A percentile compares a stretch with the other conserved stretches of the same genome.
Evolutionary conservation across 1,284 basidiomycete genomes (phyloP).

Genomic region (Austropuccinia psidii): DNA sequence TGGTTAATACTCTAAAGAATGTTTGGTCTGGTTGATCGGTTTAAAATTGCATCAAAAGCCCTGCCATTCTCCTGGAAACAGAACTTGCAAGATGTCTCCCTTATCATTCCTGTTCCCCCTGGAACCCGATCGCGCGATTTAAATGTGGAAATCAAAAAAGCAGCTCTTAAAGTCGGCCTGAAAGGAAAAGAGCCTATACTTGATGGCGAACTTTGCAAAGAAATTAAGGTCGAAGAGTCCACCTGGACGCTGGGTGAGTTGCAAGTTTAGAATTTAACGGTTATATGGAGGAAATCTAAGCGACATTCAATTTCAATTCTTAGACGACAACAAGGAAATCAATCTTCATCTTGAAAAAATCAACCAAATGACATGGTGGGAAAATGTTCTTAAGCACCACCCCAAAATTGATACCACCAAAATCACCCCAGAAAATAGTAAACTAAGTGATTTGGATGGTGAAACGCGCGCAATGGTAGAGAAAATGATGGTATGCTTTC

Average conservation of each 20-base stretch:
- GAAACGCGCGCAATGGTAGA: constrained; percentile 96
- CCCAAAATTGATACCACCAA: constrained; percentile 96
- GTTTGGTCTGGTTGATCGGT: neutral
- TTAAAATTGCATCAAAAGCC: neutral
- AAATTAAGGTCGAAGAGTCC: constrained; percentile 90
- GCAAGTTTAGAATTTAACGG: neutral
- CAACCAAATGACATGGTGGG: constrained; percentile 90
- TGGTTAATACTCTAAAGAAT: neutral
- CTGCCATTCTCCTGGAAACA: constrained; percentile 92
- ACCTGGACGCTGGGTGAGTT: constrained; percentile 86
- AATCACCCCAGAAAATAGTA: constrained; percentile 91
- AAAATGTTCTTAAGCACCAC: constrained; percentile 86
- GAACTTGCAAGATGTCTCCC: constrained; percentile 74
- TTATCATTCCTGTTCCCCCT: constrained; percentile 72
- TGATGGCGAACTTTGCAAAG: constrained; percentile 82
- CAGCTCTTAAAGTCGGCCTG: constrained; percentile 70
- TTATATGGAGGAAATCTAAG: neutral
- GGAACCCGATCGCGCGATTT: constrained; percentile 78
- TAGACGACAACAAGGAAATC: constrained; percentile 70
- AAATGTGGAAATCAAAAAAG: constrained; percentile 66
- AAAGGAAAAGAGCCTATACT: constrained; percentile 79
- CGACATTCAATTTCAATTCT: constrained; percentile 42
- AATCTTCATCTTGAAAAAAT: constrained; percentile 78
- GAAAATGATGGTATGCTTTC: constrained; percentile 91
- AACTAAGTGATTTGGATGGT: constrained; percentile 87